Evolutionary conservation across 2,329 filamentous ascomycete genomes (phyloP), one percentile per base, ranked within the genome.

Genomic region (Cryphonectria parasitica): DNA sequence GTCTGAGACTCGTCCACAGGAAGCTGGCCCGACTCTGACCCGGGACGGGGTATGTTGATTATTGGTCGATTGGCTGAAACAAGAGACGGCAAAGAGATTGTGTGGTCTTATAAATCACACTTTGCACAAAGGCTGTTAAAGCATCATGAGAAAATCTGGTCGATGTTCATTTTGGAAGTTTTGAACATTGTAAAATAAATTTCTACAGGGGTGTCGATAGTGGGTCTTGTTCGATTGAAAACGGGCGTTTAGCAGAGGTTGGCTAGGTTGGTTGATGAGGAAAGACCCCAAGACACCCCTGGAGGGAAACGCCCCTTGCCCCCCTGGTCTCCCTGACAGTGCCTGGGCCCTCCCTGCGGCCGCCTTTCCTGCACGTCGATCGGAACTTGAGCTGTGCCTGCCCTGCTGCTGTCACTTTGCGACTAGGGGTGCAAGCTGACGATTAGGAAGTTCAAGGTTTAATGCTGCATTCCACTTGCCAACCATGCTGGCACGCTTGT

Each of bases 171-270:
- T 6, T 28, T n/a, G 39, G 39, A 45, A 64, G 39, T 64, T 64
- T 63, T 25, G 36, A 6, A 64, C 61, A 6, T 54, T 34, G 43
- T 54, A 63, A 39, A 68, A 52, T 68, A 68, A 61, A 68, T 68
- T 63, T 68, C 66, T 62, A 63, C 66, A 68, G 66, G 66, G 66
- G 56, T 68, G 39, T 19, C 11, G 25, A 22, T 49, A 66, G 56
- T 49, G 41, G 43, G 41, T 39, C 64, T 22, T 31, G 15, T 6
- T 31, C 28, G 15, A 31, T 58, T 22, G 54, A 31, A 31, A 58
- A 34, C 54, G 54, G 54, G 15, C 6, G 25, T 58, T 58, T 58
- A 56, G 52, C n/a, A n/a, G 61, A 11, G 13, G 36, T 43, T 17
- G 61, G 22, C 7, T 28, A 11, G 13, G 36, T 28, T 17, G 36